Base-by-base conservation (phyloP, 2,329 filamentous ascomycete genomes). In the Microdochium bolleyi region DNA sequence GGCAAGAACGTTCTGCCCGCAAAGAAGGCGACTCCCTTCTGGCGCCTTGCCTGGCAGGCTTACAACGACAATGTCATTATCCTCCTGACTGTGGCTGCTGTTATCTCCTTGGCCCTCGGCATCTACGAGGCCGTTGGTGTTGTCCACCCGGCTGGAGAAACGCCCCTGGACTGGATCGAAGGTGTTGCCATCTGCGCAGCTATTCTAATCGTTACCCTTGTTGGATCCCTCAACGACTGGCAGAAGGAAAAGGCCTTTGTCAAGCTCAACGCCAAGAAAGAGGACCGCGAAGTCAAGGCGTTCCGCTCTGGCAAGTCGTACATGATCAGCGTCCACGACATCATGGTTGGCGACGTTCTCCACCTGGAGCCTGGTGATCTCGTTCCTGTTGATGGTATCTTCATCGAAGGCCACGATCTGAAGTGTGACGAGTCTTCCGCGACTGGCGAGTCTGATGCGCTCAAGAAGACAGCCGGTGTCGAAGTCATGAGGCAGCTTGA, bases 21-120 rank as follows among this genome's bases (percentile, higher is more conserved):
- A 38, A 80, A 84, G 58, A 82, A 83, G 58, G 72, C 78, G 0
- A 81, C 79, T 11, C 76, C 79, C 1, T 74, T 87, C 41, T 74
- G 80, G 63, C 72, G 70, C 54, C 63, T 88, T 8, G 74, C 84
- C 54, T 89, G 85, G 85, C 79, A 79, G 56, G 84, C 85, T 2
- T 88, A 87, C 65, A 86, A 88, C 58, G 87, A 89, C 67, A 87
- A 86, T 57, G 83, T 89, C 34, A 77, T 90, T 38, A 84, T 89
- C 38, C 69, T 89, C 5, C 70, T 89, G 54, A 86, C 84, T 0
- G 75, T 82, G 34, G 86, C 86, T 10, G 87, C 86, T 1, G 71
- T 84, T 11, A 76, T 89, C 11, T 89, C 85, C 0, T 68, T 89
- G 8, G 83, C 82, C 9, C 72, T 90, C 11, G 86, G 87, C 10